Evolutionary conservation across 2,329 filamentous ascomycete species (phyloP).

Genomic region (Calonectria crousiana): DNA sequence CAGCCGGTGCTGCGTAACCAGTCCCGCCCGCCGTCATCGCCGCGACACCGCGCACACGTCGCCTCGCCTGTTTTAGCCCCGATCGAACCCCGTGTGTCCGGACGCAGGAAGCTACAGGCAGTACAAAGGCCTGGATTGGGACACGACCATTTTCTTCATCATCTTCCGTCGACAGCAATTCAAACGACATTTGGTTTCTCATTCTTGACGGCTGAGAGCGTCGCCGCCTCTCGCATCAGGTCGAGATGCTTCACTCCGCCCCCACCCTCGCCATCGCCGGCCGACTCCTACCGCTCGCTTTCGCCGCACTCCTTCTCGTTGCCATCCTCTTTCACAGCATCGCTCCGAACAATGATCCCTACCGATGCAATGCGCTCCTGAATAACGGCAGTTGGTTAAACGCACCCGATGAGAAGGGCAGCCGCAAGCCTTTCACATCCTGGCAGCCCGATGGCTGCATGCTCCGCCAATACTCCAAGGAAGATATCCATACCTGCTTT

Average conservation of each 20-base stretch:
- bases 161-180: not conserved
- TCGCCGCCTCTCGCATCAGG: not conserved
- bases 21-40: not conserved
- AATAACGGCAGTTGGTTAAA: slow-evolving; percentile 64
- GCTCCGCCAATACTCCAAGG: slow-evolving; percentile 64
- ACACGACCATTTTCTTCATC: not conserved
- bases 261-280: slow-evolving; percentile 22
- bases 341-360: slow-evolving; percentile 54
- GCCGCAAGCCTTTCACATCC: slow-evolving; percentile 52
- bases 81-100: slow-evolving; percentile 9
- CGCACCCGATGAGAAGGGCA: slow-evolving; percentile 45
- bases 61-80: slow-evolving; percentile 1
- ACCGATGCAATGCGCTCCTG: slow-evolving; percentile 65
- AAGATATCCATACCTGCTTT: slow-evolving; percentile 67
- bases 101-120: slow-evolving; percentile 3
- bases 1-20: slow-evolving; percentile 4
- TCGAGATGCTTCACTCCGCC: slow-evolving; percentile 29
- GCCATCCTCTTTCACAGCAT: slow-evolving; percentile 32
- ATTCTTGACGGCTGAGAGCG: not conserved
- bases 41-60: not conserved
- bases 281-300: slow-evolving; percentile 34
- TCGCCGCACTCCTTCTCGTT: slow-evolving; percentile 33
- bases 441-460: slow-evolving; percentile 74
- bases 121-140: not conserved
- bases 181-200: not conserved